Evolutionary conservation across 345 rosid genomes (phyloP), one percentile per base, ranked within the genome.

Genomic region (Acer yangbiense): DNA sequence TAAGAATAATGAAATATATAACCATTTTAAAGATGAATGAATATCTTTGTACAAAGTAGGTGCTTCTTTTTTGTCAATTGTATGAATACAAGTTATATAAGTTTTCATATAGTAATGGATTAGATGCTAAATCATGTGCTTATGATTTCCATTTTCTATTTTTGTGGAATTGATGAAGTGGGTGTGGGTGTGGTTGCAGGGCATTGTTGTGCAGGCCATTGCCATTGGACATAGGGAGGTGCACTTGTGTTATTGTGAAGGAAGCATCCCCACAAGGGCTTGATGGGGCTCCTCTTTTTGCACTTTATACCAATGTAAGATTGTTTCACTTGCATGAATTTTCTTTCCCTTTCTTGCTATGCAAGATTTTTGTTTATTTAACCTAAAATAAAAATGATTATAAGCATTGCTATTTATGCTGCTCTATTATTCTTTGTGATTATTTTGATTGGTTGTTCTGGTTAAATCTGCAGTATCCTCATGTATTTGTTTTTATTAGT

Each of bases 141-240:
- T 7, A 43, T 43, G 9, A 43, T 43, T 44, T 44, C 11, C 13
- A 10, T 46, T 46, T 46, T 11, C 12, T 43, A 2, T 46, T 46
- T 46, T 46, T 43, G 46, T 43, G 46, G 46, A 43, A 43, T 43
- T 43, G 46, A 43, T 43, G 46, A 43, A 43, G 43, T 78, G 66
- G 71, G 18, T 66, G 21, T 78, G 66, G 71, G 18, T 66, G 21
- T 63, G 72, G 41, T 85, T 82, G 66, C 86, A 92, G 98, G 92
- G 87, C 96, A 0, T 86, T 92, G 87, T 73, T 95, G 85, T 92
- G 90, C 76, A 90, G 97, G 82, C 92, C 94, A 65, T 76, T 95
- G 88, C 99, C 97, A 41, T 21, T 89, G 90, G 99, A 95, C 74
- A 86, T 95, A 23, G 98, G 97, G 74, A 90, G 88, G 83, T 95